phyloP scores from a whole-genome alignment of 169 alveolate species.

The Plasmodium coatneyi region DNA sequence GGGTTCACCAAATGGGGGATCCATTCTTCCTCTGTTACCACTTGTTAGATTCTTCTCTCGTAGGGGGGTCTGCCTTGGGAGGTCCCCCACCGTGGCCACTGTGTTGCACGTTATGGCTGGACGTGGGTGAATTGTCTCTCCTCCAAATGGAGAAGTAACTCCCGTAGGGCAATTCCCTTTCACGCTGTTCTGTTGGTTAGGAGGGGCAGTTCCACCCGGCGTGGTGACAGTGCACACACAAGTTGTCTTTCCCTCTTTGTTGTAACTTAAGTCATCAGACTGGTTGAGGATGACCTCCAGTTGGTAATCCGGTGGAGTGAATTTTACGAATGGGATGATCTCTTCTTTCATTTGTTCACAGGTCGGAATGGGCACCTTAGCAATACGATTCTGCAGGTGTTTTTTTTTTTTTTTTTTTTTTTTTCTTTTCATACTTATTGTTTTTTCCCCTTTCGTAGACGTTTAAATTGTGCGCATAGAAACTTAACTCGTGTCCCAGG shows the following conservation, averaged over 20 bases:
- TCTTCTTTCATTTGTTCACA: slow-evolving; percentile 35
- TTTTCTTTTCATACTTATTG: slow-evolving; percentile 43
- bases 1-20: not conserved
- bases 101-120: not conserved
- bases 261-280: not conserved
- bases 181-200: not conserved
- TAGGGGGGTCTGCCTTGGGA: not conserved
- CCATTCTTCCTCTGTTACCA: not conserved
- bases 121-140: not conserved
- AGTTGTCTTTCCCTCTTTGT: not conserved
- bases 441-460: slow-evolving; percentile 40
- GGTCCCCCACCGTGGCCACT: not conserved
- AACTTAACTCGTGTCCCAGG: not conserved
- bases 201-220: not conserved
- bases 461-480: slow-evolving; percentile 31
- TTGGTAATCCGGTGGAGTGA: not conserved
- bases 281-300: not conserved
- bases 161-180: not conserved
- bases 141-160: not conserved
- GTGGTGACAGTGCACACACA: not conserved
- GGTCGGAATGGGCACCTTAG: not conserved
- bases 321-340: not conserved
- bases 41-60: not conserved
- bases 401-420: slow-evolving; percentile 35
- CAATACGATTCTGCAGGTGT: slow-evolving; percentile 10